Conservation (phyloP, 495 filamentous ascomycete species). For the Neurospora sp. region DNA sequence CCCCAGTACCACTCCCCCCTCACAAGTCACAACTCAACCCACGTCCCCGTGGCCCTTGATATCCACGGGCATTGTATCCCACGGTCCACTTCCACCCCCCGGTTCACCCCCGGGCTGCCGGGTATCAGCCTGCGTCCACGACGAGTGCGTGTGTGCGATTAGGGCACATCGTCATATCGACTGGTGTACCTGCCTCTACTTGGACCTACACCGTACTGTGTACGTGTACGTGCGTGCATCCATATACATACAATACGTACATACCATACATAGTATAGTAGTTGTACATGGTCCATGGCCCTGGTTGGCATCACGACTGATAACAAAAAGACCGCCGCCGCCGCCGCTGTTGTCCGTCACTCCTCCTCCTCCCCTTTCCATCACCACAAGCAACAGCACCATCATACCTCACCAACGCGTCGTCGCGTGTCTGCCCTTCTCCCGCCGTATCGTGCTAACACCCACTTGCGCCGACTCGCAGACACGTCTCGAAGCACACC, state of each 20-base stretch:
- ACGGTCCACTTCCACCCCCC: background rate
- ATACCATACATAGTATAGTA: background rate
- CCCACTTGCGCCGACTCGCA: constrained; percentile 17
- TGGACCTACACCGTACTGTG: background rate
- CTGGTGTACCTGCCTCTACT: background rate
- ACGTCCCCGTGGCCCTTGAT: background rate
- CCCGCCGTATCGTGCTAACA: constrained; percentile 7
- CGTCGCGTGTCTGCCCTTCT: constrained; percentile 10
- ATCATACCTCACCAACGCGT: constrained; percentile 6
- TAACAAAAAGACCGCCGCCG: background rate
- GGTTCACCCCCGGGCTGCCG: background rate
- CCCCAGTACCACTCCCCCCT: background rate
- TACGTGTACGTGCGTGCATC: background rate
- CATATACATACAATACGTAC: background rate
- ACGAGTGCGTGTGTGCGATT: background rate
- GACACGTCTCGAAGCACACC: constrained; percentile 40
- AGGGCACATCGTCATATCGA: background rate
- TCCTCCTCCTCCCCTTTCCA: background rate
- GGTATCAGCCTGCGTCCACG: background rate
- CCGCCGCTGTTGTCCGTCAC: background rate
- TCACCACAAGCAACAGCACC: constrained; percentile 2
- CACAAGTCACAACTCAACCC: background rate
- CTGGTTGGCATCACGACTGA: background rate
- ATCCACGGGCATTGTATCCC: constrained; percentile 9
- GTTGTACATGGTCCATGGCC: background rate